Evolutionary conservation across 805 yeast genomes (phyloP).

Genomic region (Metschnikowia similis): DNA sequence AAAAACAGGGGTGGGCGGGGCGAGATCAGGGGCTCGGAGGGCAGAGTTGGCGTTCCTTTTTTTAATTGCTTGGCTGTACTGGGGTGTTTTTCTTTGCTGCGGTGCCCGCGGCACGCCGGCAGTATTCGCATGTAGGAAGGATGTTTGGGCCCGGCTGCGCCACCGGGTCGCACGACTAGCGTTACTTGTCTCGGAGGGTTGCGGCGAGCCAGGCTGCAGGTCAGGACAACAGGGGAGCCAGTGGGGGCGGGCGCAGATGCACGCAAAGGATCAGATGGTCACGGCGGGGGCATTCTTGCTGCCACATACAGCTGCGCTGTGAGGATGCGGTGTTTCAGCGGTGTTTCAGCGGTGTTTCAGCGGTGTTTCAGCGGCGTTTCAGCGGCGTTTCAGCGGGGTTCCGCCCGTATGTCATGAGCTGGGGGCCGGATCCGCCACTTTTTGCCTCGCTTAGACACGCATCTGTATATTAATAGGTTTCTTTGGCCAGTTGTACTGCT

Average conservation of each 20-base stretch:
- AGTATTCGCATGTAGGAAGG: neutral
- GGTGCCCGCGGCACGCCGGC: slow-evolving; percentile 1
- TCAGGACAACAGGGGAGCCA: neutral
- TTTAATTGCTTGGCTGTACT: slow-evolving; percentile 4
- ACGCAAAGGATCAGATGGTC: no score
- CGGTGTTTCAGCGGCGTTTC: neutral
- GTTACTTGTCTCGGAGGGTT: no score
- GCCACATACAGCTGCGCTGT: no score
- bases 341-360: neutral
- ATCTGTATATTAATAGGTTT: no score
- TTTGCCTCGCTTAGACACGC: no score
- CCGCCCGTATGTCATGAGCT: no score
- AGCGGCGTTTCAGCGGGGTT: no score
- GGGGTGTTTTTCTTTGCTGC: slow-evolving; percentile 2
- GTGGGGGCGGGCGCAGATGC: neutral
- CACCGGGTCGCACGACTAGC: neutral
- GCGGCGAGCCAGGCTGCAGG: neutral
- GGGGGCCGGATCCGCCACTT: no score
- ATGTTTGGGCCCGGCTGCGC: neutral
- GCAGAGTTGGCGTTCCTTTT: neutral
- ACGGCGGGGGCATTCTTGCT: no score
- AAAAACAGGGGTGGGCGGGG: neutral
- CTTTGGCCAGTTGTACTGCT: no score
- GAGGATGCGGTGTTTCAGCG: neutral
- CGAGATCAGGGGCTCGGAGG: neutral